Percentiles rank a stretch among this genome's conserved stretches.
These are phyloP conservation scores for Phaseolus coccineus DNA, from an alignment of 331 rosid species.

Conservation along the genomic window DNA sequence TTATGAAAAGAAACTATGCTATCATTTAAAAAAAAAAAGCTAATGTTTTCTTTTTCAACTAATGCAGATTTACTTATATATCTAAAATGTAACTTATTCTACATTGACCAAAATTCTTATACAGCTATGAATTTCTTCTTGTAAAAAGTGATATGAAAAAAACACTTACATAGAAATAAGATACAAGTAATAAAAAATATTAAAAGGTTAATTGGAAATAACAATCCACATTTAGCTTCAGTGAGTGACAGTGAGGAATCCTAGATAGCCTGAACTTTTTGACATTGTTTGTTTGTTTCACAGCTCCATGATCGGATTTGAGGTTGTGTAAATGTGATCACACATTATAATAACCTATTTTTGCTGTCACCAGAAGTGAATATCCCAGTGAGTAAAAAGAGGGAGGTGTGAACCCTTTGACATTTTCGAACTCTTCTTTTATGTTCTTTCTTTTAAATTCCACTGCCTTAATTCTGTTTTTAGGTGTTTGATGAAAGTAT, in stretches of 20 bases:
- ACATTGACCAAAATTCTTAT: neutral
- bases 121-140: neutral
- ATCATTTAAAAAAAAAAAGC: too few species aligned
- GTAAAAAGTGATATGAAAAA: neutral
- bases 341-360: neutral
- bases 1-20: too few species aligned
- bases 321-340: neutral
- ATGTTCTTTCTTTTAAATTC: too few species aligned
- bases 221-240: neutral
- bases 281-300: constrained; percentile 1
- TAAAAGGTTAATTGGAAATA: neutral
- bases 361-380: neutral
- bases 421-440: neutral
- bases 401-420: neutral
- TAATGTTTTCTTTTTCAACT: too few species aligned
- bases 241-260: constrained; percentile 6
- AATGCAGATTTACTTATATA: too few species aligned
- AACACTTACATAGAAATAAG: neutral
- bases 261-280: neutral
- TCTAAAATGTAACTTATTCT: neutral
- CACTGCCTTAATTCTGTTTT: too few species aligned
- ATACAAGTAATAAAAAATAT: neutral
- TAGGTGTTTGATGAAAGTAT: too few species aligned
- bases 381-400: neutral
- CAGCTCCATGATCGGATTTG: neutral